phyloP scores from a whole-genome alignment of 2,329 filamentous ascomycete genomes.

The Daldinia eschscholtzii region DNA sequence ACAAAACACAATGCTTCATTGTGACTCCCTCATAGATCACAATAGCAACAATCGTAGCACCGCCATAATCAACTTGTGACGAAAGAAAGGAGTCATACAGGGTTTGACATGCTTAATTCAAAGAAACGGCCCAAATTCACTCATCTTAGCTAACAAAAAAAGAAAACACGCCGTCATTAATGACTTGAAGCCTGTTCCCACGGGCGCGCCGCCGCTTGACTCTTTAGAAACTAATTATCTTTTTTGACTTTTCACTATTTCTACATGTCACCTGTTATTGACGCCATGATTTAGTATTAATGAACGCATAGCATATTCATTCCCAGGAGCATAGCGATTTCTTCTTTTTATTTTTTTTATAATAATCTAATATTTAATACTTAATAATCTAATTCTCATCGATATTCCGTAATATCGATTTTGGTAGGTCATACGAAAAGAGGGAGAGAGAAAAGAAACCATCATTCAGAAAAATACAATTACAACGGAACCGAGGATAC shows the following conservation, averaged over 20 bases:
- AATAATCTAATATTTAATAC: conserved; percentile 10
- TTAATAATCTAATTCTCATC: background rate
- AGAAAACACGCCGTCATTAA: conserved; percentile 28
- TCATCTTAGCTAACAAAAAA: conserved; percentile 29
- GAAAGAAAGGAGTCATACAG: conserved; percentile 25
- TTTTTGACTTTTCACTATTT: conserved; percentile 36
- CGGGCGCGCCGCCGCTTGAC: background rate
- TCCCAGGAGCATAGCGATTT: conserved; percentile 22
- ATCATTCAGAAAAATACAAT: background rate
- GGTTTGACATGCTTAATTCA: conserved; percentile 13
- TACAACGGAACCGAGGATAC: background rate
- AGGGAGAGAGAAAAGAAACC: background rate
- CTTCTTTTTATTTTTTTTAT: conserved; percentile 10
- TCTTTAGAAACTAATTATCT: conserved; percentile 2
- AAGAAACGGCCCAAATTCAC: conserved; percentile 23
- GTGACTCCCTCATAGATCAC: conserved; percentile 19
- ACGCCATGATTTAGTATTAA: conserved; percentile 36
- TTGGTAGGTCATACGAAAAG: background rate
- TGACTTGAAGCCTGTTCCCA: conserved; percentile 22
- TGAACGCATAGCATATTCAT: conserved; percentile 22
- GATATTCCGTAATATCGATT: background rate
- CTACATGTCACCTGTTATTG: conserved; percentile 18
- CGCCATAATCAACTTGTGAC: conserved; percentile 18
- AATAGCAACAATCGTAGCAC: conserved; percentile 27
- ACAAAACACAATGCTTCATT: conserved; percentile 29